Evolutionary conservation across 2,329 filamentous ascomycete species (phyloP).

Genomic region (Neofusicoccum ribis): DNA sequence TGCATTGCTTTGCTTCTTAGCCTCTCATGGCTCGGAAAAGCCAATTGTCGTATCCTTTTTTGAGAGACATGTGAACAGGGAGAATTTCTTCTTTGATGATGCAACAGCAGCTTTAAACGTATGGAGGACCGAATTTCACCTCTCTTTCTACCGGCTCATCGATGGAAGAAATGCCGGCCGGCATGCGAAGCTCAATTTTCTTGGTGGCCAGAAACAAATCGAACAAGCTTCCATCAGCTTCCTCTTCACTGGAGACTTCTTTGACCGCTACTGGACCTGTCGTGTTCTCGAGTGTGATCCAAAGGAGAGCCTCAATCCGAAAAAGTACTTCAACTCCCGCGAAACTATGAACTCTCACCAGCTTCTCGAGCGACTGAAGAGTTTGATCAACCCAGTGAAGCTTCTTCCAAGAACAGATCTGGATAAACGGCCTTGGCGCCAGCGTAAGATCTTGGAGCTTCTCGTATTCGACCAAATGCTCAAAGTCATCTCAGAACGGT

Average conservation of each 20-base stretch:
- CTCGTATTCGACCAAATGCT: conserved; percentile 26
- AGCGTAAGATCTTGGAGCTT: conserved; percentile 34
- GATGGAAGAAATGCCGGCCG: too few relatives aligned
- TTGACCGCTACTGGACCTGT: conserved; percentile 37
- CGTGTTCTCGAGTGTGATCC: conserved; percentile 25
- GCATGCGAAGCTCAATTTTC: too few relatives aligned
- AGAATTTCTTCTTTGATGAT: not conserved
- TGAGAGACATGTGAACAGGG: not conserved
- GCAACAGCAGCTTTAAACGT: not conserved
- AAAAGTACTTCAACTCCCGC: too few relatives aligned
- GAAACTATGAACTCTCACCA: too few relatives aligned
- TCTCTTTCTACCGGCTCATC: not conserved
- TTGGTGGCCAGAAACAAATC: conserved; percentile 6
- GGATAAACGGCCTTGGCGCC: too few relatives aligned
- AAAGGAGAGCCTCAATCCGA: too few relatives aligned
- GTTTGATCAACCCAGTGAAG: too few relatives aligned
- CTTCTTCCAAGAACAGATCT: too few relatives aligned
- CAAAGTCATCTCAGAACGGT: too few relatives aligned
- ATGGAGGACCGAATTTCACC: not conserved
- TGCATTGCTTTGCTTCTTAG: not conserved
- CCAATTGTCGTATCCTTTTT: not conserved
- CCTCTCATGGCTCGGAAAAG: not conserved
- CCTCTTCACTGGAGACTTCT: conserved; percentile 34
- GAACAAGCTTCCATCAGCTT: conserved; percentile 27
- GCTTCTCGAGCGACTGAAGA: too few relatives aligned